Conservation (phyloP, 208 protist genomes). For the Acanthamoeba lenticulata region DNA sequence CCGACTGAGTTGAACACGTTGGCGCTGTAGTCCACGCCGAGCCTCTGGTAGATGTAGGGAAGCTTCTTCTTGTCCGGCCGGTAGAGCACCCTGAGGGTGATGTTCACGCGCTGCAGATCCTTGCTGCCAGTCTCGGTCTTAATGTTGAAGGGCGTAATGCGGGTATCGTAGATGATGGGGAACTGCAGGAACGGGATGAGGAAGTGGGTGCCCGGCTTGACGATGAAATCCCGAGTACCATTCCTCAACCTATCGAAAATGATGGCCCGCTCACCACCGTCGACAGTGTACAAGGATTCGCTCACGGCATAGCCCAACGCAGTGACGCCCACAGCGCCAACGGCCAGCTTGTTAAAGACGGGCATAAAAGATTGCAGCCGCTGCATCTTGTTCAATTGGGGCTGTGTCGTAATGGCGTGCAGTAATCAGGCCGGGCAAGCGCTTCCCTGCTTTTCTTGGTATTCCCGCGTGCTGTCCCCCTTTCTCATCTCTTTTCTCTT, state of each 20-base stretch:
- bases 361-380: neutral
- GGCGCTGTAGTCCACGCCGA: slow-evolving; percentile 94
- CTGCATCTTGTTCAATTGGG: neutral
- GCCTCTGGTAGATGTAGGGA: slow-evolving; percentile 92
- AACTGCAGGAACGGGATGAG: slow-evolving; percentile 61
- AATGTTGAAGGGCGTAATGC: slow-evolving; percentile 53
- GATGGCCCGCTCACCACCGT: slow-evolving; percentile 44
- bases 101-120: slow-evolving; percentile 97
- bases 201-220: slow-evolving; percentile 58
- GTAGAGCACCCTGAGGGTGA: slow-evolving; percentile 96
- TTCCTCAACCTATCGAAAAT: slow-evolving; percentile 65
- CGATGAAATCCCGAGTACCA: slow-evolving; percentile 64
- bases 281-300: slow-evolving; percentile 62
- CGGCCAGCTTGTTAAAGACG: slow-evolving; percentile 3
- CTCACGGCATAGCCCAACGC: slow-evolving; percentile 14
- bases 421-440: too few species aligned
- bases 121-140: slow-evolving; percentile 44
- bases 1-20: slow-evolving; percentile 72
- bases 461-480: too few species aligned
- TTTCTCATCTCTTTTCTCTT: neutral
- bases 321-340: neutral
- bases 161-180: slow-evolving; percentile 63
- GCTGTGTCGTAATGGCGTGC: too few species aligned
- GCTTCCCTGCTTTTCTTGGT: neutral
- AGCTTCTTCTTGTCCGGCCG: slow-evolving; percentile 92